Evolutionary conservation across 345 rosid species (phyloP), one percentile per base, ranked within the genome.

Genomic region (Eucalyptus polybractea): DNA sequence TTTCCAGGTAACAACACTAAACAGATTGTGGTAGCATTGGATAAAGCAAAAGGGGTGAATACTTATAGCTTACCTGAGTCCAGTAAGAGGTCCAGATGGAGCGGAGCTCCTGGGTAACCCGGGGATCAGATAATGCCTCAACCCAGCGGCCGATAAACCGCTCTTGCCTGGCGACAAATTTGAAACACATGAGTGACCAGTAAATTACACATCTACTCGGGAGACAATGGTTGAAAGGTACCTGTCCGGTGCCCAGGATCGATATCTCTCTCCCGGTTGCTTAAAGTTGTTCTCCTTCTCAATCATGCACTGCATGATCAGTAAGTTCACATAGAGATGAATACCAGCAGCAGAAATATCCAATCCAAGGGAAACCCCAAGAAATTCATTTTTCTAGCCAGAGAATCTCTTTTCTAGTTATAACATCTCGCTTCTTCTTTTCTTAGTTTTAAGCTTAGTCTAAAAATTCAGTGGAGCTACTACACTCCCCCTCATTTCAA

Each of bases 211-310:
- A 40, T 76, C 47, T 6, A 40, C 29, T 21, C 15, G 4, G 29
- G 29, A 40, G 27, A 76, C 47, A 50, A 81, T 51, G 81, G 89
- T 51, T 44, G 58, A 62, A 60, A 16, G 31, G 88, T 93, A 97
- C 99, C 98, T 97, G 93, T 95, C 97, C 7, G 97, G 93, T 88
- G 90, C 91, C 94, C 94, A 98, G 12, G 99, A 95, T 29, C 96
- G 91, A 93, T 94, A 98, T 91, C 97, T 94, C 90, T 97, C 99
- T 72, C 99, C 99, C 56, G 99, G 97, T 90, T 96, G 98, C 91
- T 98, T 93, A 95, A 98, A 97, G 95, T 98, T 97, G 94, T 97
- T 98, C 93, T 96, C 99, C 93, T 98, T 97, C 80, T 53, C 94
- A 90, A 95, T 95, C 21, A 98, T 90, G 95, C 96, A 92, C 99